These are phyloP conservation scores for Penicillium diatomitis DNA, from an alignment of 495 filamentous ascomycete species.

Conservation along the genomic window DNA sequence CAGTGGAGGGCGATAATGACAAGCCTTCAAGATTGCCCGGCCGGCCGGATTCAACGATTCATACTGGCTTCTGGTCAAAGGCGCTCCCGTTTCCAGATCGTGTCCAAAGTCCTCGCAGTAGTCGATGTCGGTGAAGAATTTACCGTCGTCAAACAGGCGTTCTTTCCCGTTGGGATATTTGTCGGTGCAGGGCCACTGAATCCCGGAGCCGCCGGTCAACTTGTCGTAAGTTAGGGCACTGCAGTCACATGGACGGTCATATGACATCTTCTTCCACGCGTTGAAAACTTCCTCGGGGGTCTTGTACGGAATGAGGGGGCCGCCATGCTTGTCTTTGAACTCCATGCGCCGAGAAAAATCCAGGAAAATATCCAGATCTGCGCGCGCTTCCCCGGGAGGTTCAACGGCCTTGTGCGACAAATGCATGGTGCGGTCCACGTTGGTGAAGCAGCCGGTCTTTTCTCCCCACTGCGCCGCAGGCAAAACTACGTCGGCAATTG, in stretches of 20 bases:
- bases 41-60: background rate
- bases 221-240: background rate
- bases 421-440: background rate
- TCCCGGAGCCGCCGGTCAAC: background rate
- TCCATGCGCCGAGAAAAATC: background rate
- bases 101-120: background rate
- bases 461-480: background rate
- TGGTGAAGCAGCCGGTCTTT: background rate
- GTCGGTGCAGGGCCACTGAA: background rate
- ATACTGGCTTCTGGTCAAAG: background rate
- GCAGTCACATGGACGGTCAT: background rate
- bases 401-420: background rate
- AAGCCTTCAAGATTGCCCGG: background rate
- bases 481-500: background rate
- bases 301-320: background rate
- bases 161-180: background rate
- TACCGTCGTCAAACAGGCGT: background rate
- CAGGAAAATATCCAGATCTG: background rate
- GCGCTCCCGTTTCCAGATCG: background rate
- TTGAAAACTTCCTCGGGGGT: background rate
- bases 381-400: background rate
- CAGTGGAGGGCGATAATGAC: background rate
- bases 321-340: background rate
- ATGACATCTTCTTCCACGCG: background rate
- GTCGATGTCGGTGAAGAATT: background rate